Percentiles rank a stretch among this genome's conserved stretches.
phyloP scores from a whole-genome alignment of 768 basidiomycete genomes.

The Harrya chromipes region DNA sequence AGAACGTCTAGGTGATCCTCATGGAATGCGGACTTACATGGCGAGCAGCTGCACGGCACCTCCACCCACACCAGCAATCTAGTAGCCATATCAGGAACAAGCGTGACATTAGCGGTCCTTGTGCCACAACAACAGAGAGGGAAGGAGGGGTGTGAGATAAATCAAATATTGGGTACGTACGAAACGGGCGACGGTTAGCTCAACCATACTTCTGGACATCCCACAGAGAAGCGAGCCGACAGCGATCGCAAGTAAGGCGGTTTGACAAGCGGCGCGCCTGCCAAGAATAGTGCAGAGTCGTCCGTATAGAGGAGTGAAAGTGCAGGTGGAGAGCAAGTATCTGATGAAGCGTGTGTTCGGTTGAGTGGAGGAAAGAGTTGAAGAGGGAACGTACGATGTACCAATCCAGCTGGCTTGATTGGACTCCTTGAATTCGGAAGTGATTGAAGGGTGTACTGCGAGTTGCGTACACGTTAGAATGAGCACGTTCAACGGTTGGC shows the following conservation, averaged over 20 bases:
- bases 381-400: slow-evolving; percentile 16
- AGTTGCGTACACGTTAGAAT: slow-evolving; percentile 2
- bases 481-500: background rate
- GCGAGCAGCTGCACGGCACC: slow-evolving; percentile 21
- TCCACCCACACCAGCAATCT: slow-evolving; percentile 23
- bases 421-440: slow-evolving; percentile 25
- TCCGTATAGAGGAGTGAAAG: slow-evolving; percentile 79
- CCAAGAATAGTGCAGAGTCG: slow-evolving; percentile 73
- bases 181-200: slow-evolving; percentile 68
- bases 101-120: background rate
- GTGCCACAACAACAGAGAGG: no score
- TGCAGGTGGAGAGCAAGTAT: slow-evolving; percentile 72
- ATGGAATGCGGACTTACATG: slow-evolving; percentile 7
- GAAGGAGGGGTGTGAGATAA: no score
- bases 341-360: background rate
- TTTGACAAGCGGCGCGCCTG: slow-evolving; percentile 61
- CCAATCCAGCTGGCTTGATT: slow-evolving; percentile 30
- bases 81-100: no score
- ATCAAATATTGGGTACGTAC: slow-evolving; percentile 42
- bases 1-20: background rate
- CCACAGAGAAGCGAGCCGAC: slow-evolving; percentile 66
- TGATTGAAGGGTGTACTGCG: slow-evolving; percentile 15
- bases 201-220: slow-evolving; percentile 61
- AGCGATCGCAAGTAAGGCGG: slow-evolving; percentile 55
- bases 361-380: background rate